Evolutionary conservation across 2,329 filamentous ascomycete genomes (phyloP), one percentile per base, ranked within the genome.

Genomic region (Pseudogymnoascus sp.): DNA sequence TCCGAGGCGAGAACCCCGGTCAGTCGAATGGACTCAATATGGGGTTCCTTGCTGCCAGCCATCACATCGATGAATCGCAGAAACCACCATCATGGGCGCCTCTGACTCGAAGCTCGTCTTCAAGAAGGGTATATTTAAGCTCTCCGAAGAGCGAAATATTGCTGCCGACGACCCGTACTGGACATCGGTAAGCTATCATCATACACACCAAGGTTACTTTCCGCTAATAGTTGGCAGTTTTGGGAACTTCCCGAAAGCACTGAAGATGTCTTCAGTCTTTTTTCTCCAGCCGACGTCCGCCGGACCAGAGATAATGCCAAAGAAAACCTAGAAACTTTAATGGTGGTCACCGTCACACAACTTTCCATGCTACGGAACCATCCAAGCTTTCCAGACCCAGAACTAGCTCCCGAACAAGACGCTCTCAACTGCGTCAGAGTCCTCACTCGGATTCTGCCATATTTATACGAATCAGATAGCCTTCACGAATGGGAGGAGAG

Each of bases 51-150:
- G 57, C 12, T 58, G 35, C 14, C 25, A 14, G 22, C 57, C 57
- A 25, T 18, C 57, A 58, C 57, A 39, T 38, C 57, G 35, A 58
- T 39, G 35, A 39, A 58, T 58, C 37, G 9, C 35, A 39, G 20
- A 39, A 58, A 28, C 37, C 37, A 58, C 37, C 64, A 71, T 59
- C 39, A 99, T 99, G 94, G 94, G 94, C 76, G 93, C 93, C 73
- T 97, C 93, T 77, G 93, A 97, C 79, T 97, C 93, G 71, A 97
- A 97, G 83, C 86, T 97, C 73, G 91, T 93, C 73, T 97, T 99
- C 83, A 97, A 97, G 78, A 90, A 96, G 77, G 93, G 92, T 77
- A 96, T 97, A 78, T 97, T 97, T 79, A 86, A 89, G 72, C 85
- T 99, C 63, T 94, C 92, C n/a, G 92, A 96, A 74, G 89, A 96